Percentiles rank a stretch among this genome's conserved stretches.
phyloP scores from a whole-genome alignment of 495 filamentous ascomycete genomes.

The Sordaria brevicollis region DNA sequence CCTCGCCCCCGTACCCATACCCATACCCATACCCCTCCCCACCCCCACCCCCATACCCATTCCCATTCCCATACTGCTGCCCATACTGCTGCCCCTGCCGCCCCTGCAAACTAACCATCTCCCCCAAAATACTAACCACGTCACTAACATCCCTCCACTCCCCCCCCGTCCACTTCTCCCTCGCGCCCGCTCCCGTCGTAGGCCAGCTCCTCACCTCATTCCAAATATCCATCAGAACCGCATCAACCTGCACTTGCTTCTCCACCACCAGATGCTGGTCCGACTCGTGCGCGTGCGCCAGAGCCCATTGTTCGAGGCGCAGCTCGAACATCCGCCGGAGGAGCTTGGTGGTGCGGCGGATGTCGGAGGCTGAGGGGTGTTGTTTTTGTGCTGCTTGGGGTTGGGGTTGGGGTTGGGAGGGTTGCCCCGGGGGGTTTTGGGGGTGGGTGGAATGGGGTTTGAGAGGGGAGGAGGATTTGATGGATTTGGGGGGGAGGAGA shows the following conservation, averaged over 20 bases:
- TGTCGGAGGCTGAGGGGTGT: constrained; percentile 3
- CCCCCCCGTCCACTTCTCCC: constrained; percentile 3
- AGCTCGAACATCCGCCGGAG: constrained; percentile 4
- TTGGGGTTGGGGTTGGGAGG: neutral
- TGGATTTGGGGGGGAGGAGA: no score
- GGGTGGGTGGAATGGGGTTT: no score
- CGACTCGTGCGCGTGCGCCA: neutral
- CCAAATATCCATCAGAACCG: constrained; percentile 1
- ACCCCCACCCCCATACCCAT: no score
- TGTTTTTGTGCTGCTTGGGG: neutral
- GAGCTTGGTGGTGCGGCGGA: constrained; percentile 10
- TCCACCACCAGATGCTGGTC: neutral
- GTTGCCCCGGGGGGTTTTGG: no score
- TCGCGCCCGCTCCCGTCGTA: neutral
- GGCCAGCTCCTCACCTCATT: constrained; percentile 5
- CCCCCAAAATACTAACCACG: neutral
- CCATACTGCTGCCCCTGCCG: no score
- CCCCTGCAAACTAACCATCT: neutral
- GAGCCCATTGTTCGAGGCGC: constrained; percentile 7
- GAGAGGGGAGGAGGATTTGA: no score
- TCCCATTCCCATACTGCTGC: no score
- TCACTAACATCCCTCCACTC: constrained; percentile 6
- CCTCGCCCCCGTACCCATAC: no score
- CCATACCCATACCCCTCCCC: no score
- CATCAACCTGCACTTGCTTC: constrained; percentile 2